Conservation (phyloP, 31 red algal genomes). For the Asparagopsis taxiformis region DNA sequence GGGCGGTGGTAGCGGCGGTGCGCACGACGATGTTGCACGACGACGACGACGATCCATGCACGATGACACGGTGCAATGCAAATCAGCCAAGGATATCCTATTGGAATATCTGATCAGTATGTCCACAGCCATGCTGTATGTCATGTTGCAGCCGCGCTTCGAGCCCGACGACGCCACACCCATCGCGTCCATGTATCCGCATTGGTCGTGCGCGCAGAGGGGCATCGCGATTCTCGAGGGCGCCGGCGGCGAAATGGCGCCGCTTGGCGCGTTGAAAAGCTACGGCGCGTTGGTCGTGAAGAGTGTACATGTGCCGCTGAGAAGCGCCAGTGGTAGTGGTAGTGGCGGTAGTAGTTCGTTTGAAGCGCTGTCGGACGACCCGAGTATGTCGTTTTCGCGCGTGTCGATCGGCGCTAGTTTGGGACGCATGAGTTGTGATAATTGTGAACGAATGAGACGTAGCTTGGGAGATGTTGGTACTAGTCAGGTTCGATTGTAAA, state of each 20-base stretch:
- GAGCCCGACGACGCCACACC: not conserved
- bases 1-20: not conserved
- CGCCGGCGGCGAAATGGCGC: constrained; percentile 14
- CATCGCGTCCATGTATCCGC: constrained; percentile 5
- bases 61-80: not conserved
- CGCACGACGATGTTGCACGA: not conserved
- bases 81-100: not conserved
- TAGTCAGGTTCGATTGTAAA: no score
- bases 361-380: no score
- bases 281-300: not conserved
- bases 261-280: not conserved
- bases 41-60: not conserved
- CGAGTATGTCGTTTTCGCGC: no score
- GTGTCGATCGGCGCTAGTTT: no score
- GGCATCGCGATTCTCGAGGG: constrained; percentile 8
- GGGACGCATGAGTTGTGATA: no score
- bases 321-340: no score
- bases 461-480: no score
- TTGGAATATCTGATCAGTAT: constrained; percentile 4
- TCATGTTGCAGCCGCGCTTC: constrained; percentile 7
- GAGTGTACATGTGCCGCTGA: no score
- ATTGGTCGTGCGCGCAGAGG: not conserved
- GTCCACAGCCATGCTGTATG: constrained; percentile 18
- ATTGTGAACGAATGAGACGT: no score
- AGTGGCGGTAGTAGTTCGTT: no score